Evolutionary conservation across 305 asterid species (phyloP).

Genomic region (Ajuga reptans): DNA sequence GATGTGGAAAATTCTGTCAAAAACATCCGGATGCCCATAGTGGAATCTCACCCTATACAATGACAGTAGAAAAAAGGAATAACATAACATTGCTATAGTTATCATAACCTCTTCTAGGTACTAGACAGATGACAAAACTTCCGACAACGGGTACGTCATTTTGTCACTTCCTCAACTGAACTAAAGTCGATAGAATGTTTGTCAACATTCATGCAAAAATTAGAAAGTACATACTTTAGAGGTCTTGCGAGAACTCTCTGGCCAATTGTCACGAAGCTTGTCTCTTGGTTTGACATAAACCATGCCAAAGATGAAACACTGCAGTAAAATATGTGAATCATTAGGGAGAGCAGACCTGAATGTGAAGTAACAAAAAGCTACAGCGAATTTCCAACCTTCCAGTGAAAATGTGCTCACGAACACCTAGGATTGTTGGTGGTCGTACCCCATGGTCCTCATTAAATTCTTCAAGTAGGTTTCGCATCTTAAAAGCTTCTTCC

Average conservation of each 20-base stretch:
- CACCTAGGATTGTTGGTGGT: conserved; percentile 79
- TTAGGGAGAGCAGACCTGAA: conserved; percentile 22
- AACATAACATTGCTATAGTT: background rate
- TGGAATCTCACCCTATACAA: conserved; percentile 66
- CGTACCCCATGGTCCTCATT: conserved; percentile 85
- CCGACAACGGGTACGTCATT: background rate
- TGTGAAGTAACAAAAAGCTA: conserved; percentile 13
- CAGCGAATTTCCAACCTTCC: conserved; percentile 53
- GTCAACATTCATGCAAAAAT: background rate
- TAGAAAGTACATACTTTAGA: conserved; percentile 47
- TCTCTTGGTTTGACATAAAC: conserved; percentile 90
- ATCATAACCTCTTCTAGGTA: background rate
- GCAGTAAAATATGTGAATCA: conserved; percentile 32
- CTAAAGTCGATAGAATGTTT: background rate
- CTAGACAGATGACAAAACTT: background rate
- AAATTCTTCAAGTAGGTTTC: conserved; percentile 79
- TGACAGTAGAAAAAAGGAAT: conserved; percentile 21
- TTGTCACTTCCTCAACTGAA: conserved; percentile 10
- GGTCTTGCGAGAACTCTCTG: conserved; percentile 92
- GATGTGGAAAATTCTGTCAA: conserved; percentile 72
- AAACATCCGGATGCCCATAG: conserved; percentile 75
- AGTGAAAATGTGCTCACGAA: conserved; percentile 80
- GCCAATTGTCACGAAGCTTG: conserved; percentile 85
- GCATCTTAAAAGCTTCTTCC: conserved; percentile 88
- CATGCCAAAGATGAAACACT: conserved; percentile 90